Evolutionary conservation across 164 flowering plant genomes (phyloP), one percentile per base, ranked within the genome.

Genomic region (Vitis rupestris): DNA sequence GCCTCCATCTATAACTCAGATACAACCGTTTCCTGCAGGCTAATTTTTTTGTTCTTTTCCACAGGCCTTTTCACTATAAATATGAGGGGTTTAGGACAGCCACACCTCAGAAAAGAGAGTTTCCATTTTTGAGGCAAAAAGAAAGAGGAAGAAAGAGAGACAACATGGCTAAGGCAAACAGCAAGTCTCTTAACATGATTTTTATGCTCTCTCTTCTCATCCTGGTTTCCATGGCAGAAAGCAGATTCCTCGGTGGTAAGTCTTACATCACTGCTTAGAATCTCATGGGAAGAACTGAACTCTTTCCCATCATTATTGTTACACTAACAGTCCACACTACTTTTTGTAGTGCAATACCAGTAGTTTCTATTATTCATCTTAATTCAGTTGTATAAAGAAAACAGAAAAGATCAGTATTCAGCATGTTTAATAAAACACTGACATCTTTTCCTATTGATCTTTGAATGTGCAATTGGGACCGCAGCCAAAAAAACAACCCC

Each of bases 161-260:
- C 44, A 37, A 37, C 5, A 63, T 63, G 66, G 66, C 66, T 8
- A 16, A 9, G 66, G 17, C 29, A 49, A 63, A 63, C 55, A 63
- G n/a, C 68, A 64, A 31, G 30, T 30, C 59, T 14, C 50, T 70
- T 47, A 66, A 52, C 70, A 13, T 73, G 50, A 65, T 54, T 62
- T 49, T 75, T 55, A 51, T 75, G 60, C 70, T 79, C 23, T 72
- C 76, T 37, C 64, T 61, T 65, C 66, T 75, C 16, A 64, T 79
- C 57, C 23, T 70, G 23, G 9, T 67, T 29, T 50, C 78, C 44
- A 37, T 37, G 30, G 72, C 73, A 0, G 81, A 78, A 67, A 67
- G 71, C 72, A 70, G 70, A 29, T 5, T 11, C 14, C 31, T 68
- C 48, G 72, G 72, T 23, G 58, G 63, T 54, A 65, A 65, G 68